These are phyloP conservation scores for Catharanthus roseus DNA, from an alignment of 257 asterid genomes.

Conservation along the genomic window DNA sequence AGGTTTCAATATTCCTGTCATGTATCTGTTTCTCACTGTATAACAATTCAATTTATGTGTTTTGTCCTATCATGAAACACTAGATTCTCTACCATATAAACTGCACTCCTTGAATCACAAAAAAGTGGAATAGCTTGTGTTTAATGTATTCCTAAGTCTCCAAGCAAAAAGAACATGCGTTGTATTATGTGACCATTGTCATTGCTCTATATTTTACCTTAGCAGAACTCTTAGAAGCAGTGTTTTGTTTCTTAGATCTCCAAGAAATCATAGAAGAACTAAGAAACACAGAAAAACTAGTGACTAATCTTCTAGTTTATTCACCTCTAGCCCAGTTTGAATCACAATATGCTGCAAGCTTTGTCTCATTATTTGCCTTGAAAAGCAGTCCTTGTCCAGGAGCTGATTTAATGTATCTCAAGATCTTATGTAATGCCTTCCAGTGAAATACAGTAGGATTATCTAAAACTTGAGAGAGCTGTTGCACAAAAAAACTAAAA, in stretches of 20 bases:
- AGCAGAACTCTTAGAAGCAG: neutral
- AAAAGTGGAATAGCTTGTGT: neutral
- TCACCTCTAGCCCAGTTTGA: neutral
- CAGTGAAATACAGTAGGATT: neutral
- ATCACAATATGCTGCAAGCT: neutral
- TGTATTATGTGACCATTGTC: neutral
- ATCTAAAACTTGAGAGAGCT: neutral
- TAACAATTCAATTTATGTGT: neutral
- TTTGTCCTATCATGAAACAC: conserved; percentile 1
- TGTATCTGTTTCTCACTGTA: neutral
- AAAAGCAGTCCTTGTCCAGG: neutral
- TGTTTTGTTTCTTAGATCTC: neutral
- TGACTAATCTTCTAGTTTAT: neutral
- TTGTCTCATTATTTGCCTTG: neutral
- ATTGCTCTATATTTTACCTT: neutral
- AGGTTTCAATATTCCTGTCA: neutral
- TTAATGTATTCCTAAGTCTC: neutral
- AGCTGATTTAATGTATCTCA: too few relatives aligned
- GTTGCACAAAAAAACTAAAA: neutral
- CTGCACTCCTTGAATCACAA: neutral
- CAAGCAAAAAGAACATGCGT: neutral
- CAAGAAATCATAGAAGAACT: neutral
- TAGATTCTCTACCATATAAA: neutral
- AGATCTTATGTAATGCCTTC: neutral
- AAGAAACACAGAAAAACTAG: neutral